Evolutionary conservation across 495 filamentous ascomycete genomes (phyloP).

Genomic region (Baudoinia panamericana): DNA sequence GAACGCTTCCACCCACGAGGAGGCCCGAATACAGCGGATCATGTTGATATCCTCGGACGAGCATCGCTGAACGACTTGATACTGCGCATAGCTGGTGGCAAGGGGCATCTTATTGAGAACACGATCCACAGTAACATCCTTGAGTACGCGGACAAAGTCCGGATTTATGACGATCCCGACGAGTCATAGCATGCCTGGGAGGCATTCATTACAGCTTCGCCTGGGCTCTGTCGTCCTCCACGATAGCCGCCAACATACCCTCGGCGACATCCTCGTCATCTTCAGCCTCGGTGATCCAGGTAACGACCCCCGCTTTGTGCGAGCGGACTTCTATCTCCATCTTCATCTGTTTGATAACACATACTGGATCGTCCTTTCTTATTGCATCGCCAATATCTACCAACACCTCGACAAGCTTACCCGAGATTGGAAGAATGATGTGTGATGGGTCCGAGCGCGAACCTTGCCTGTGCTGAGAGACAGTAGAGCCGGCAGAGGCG

Average conservation of each 20-base stretch:
- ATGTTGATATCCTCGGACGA: conserved; percentile 89
- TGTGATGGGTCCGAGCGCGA: conserved; percentile 40
- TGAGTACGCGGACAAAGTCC: conserved; percentile 67
- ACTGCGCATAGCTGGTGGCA: conserved; percentile 75
- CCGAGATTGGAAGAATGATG: conserved; percentile 44
- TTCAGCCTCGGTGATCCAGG: conserved; percentile 44
- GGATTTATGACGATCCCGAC: conserved; percentile 50
- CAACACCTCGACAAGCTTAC: conserved; percentile 45
- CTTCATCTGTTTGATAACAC: conserved; percentile 54
- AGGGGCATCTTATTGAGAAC: conserved; percentile 66
- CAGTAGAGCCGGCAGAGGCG: conserved; percentile 36
- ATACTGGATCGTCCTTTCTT: conserved; percentile 41
- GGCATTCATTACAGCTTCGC: conserved; percentile 16
- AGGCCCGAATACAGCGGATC: conserved; percentile 89
- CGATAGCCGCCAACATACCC: conserved; percentile 41
- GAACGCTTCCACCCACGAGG: conserved; percentile 82
- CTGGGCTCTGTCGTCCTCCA: conserved; percentile 30
- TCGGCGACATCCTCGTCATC: conserved; percentile 49
- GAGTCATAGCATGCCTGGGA: conserved; percentile 1
- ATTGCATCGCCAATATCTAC: conserved; percentile 42
- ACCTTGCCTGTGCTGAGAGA: conserved; percentile 39
- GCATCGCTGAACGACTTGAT: conserved; percentile 84
- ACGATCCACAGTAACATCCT: conserved; percentile 64
- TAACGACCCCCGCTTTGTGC: conserved; percentile 35
- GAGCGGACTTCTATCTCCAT: conserved; percentile 51